phyloP scores from a whole-genome alignment of 257 asterid genomes.

The Coffea eugenioides region DNA sequence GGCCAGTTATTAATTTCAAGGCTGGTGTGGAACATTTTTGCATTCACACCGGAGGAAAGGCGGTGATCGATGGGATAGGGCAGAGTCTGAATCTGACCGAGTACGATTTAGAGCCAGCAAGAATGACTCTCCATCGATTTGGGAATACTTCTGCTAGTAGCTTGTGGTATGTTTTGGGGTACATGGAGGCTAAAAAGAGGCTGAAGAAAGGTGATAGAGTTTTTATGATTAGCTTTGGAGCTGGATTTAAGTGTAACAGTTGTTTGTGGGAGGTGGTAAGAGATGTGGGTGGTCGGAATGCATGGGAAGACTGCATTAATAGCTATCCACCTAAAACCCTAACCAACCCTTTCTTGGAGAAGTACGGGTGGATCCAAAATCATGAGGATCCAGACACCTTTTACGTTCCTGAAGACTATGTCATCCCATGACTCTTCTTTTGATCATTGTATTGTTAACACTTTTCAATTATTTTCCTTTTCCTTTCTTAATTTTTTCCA shows the following conservation, averaged over 20 bases:
- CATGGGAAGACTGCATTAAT: slow-evolving; percentile 59
- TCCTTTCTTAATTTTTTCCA: not conserved
- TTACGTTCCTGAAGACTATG: slow-evolving; percentile 54
- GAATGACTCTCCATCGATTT: slow-evolving; percentile 92
- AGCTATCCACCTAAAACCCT: slow-evolving; percentile 54
- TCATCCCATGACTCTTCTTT: slow-evolving; percentile 45
- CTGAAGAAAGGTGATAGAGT: slow-evolving; percentile 68
- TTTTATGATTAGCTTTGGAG: slow-evolving; percentile 89
- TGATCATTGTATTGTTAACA: not conserved
- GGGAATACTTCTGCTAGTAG: slow-evolving; percentile 97
- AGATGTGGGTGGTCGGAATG: slow-evolving; percentile 61
- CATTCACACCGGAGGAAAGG: slow-evolving; percentile 92
- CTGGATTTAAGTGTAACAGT: slow-evolving; percentile 95
- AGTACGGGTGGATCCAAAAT: slow-evolving; percentile 70
- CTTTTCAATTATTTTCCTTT: not conserved
- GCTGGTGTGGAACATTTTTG: slow-evolving; percentile 87
- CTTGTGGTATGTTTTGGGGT: slow-evolving; percentile 83
- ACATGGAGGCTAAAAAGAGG: slow-evolving; percentile 83
- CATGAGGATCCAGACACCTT: slow-evolving; percentile 60
- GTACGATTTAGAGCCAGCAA: slow-evolving; percentile 82
- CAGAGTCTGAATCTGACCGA: slow-evolving; percentile 48
- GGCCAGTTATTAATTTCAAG: slow-evolving; percentile 55
- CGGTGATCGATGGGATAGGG: slow-evolving; percentile 77
- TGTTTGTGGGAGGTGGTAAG: slow-evolving; percentile 82
- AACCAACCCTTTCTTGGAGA: slow-evolving; percentile 71